Evolutionary conservation across 352 stramenopile genomes (phyloP).

Genomic region (Globisporangium spinosum): DNA sequence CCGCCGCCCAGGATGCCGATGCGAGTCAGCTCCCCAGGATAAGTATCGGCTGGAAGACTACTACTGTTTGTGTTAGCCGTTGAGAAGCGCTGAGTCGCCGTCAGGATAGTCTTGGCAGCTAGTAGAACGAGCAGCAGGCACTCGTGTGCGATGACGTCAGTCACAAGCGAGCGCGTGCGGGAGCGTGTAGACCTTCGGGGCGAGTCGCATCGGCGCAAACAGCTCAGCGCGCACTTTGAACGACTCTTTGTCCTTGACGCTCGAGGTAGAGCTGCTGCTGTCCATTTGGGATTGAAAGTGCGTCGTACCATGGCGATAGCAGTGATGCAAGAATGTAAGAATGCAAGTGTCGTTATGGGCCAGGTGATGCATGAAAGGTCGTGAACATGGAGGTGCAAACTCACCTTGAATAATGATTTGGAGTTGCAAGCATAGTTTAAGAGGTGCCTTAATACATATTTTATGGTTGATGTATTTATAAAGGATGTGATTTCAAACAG

Average conservation of each 20-base stretch:
- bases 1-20: constrained; percentile 56
- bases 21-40: constrained; percentile 16
- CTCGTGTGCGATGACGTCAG: constrained; percentile 14
- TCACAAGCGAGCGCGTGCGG: constrained; percentile 10
- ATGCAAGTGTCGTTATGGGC: not conserved
- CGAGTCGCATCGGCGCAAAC: constrained; percentile 10
- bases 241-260: constrained; percentile 13
- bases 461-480: too few species aligned
- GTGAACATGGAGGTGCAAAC: not conserved
- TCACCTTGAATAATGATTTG: not conserved
- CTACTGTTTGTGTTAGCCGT: not conserved
- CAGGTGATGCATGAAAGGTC: not conserved
- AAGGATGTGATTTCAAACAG: not conserved
- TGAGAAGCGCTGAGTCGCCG: not conserved
- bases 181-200: constrained; percentile 2
- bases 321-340: not conserved
- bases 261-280: not conserved
- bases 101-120: not conserved
- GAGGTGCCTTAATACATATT: too few species aligned
- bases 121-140: constrained; percentile 15
- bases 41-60: not conserved
- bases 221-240: constrained; percentile 13
- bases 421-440: too few species aligned
- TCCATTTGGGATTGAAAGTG: not conserved
- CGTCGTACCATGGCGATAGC: not conserved